Base-by-base conservation (phyloP, 202 grass and related monocot genomes). In the Eragrostis tef region DNA sequence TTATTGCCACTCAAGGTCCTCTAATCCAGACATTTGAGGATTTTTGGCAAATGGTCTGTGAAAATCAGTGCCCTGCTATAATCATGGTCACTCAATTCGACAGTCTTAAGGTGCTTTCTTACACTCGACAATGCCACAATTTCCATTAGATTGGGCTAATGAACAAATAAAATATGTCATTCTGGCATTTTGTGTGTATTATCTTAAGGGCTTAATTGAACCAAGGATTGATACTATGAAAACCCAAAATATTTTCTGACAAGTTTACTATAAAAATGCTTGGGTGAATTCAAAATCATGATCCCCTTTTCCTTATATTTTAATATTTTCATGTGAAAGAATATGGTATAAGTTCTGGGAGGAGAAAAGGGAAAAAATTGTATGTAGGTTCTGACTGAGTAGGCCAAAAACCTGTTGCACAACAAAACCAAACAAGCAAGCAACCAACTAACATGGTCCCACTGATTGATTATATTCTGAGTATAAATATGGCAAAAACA, bases 1-100 rank as follows among this genome's bases (percentile, higher is more conserved):
- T 95, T 84, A 99, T 99, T 88, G 92, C 85, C 46, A 93, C 96
- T 15, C 96, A 99, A 75, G 96, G 90, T 71, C 96, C 96, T 36
- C 78, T 99, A 75, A 85, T 83, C 26, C 80, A 84, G 36, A 99
- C 92, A 79, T 93, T 90, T 86, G 83, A 81, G 59, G 90, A 95
- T 87, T 98, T 98, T 43, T 98, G 96, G 96, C 63, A 95, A 80
- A 98, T 95, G 92, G 60, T 99, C 61, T 91, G 21, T 72, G 74
- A 93, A 81, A 85, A 95, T 85, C 82, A 73, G 17, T 95, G 93
- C 74, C 85, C 90, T 87, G 80, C 59, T 15, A 95, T 99, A 72
- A 85, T 99, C 75, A 99, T 99, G 93, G 80, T 99, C 41, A 95
- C 96, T 68, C 77, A 88, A 19, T 86, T 91, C 6, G 93, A 90